These are phyloP conservation scores for Spiromastix sp. DNA, from an alignment of 2,329 filamentous ascomycete species.

Conservation along the genomic window DNA sequence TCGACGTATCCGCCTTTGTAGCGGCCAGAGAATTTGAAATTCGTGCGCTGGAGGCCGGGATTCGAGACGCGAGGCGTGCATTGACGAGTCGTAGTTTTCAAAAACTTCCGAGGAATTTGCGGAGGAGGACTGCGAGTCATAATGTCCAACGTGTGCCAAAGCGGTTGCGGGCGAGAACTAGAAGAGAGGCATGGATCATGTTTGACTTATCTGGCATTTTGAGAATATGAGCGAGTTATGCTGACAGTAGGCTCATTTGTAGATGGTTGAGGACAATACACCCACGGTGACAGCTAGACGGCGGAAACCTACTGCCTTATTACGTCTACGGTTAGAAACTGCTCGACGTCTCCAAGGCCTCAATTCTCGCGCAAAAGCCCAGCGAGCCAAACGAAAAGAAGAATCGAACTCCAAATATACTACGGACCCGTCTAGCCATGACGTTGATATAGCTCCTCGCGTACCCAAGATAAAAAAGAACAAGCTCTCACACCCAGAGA, in stretches of 20 bases:
- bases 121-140: conserved; percentile 84
- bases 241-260: conserved; percentile 15
- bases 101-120: conserved; percentile 71
- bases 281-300: conserved; percentile 58
- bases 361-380: conserved; percentile 34
- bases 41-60: conserved; percentile 68
- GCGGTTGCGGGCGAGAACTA: conserved; percentile 59
- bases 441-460: conserved; percentile 27
- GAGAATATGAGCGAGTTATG: not conserved
- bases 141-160: conserved; percentile 85
- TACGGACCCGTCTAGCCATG: conserved; percentile 12
- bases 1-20: conserved; percentile 78
- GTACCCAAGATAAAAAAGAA: conserved; percentile 61
- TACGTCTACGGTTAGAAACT: conserved; percentile 57
- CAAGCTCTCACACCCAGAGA: conserved; percentile 53
- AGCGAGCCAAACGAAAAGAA: conserved; percentile 31
- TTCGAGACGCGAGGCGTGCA: conserved; percentile 59
- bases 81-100: conserved; percentile 72
- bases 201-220: not conserved
- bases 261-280: conserved; percentile 87
- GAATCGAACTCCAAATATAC: conserved; percentile 14
- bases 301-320: conserved; percentile 34
- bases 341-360: conserved; percentile 60
- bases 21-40: conserved; percentile 84
- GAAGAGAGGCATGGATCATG: conserved; percentile 40